Percentiles rank a stretch among this genome's conserved stretches.
phyloP scores from a whole-genome alignment of 139 green algal genomes.

The Closterium sp. region DNA sequence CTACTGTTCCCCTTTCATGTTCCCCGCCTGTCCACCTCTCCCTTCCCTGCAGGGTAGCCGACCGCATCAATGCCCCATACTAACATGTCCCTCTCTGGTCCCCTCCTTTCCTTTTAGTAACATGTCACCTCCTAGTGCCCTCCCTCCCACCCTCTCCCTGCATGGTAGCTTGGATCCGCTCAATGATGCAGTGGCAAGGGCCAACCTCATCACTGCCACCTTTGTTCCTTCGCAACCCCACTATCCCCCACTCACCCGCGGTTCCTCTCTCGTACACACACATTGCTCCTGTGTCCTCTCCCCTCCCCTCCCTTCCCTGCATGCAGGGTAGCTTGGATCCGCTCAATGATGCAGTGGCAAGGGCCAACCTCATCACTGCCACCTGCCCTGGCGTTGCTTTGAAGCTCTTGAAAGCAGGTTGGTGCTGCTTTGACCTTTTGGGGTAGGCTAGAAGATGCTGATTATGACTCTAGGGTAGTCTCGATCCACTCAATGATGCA shows the following conservation, averaged over 20 bases:
- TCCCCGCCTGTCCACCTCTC: not conserved
- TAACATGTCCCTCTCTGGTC: not conserved
- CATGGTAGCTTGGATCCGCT: constrained; percentile 69
- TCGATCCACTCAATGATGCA: constrained; percentile 84
- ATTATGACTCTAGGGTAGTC: constrained; percentile 33
- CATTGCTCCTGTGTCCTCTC: too few species aligned
- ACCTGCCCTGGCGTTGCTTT: constrained; percentile 38
- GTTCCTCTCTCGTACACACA: too few species aligned
- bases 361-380: constrained; percentile 59
- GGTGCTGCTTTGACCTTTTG: not conserved
- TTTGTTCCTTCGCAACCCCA: too few species aligned
- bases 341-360: constrained; percentile 73
- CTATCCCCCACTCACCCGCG: too few species aligned
- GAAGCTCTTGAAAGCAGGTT: constrained; percentile 11
- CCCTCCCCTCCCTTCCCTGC: too few species aligned
- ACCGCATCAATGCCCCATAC: constrained; percentile 55
- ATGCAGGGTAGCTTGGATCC: constrained; percentile 64
- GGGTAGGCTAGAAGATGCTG: too few species aligned
- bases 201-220: constrained; percentile 55
- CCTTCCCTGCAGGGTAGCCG: constrained; percentile 34
- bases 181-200: constrained; percentile 72
- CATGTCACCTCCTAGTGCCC: too few species aligned
- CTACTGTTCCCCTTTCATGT: too few species aligned
- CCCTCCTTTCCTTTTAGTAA: too few species aligned
- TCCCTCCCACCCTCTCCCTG: not conserved